These are phyloP conservation scores for Epichloe glyceriae DNA, from an alignment of 2,329 filamentous ascomycete species.

Conservation along the genomic window DNA sequence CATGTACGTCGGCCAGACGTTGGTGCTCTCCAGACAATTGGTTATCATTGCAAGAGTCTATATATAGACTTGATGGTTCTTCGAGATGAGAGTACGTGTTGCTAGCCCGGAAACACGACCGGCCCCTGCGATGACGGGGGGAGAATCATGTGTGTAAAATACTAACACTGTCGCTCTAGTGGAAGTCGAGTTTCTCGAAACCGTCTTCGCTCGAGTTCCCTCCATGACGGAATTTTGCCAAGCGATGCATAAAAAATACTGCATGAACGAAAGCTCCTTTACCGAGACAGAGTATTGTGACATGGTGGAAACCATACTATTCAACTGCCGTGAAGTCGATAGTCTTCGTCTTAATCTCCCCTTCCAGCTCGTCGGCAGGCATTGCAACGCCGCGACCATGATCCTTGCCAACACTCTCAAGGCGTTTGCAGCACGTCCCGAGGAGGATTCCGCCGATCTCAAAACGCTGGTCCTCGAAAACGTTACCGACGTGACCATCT, in stretches of 20 bases:
- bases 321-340: slow-evolving; percentile 30
- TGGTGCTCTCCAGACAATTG: slow-evolving; percentile 32
- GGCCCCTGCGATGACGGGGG: background rate
- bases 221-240: slow-evolving; percentile 32
- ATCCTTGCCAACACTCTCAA: slow-evolving; percentile 40
- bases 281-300: slow-evolving; percentile 34
- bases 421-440: slow-evolving; percentile 30
- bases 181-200: slow-evolving; percentile 34
- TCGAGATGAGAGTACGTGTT: slow-evolving; percentile 33
- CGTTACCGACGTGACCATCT: slow-evolving; percentile 33
- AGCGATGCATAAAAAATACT: slow-evolving; percentile 31
- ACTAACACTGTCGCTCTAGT: slow-evolving; percentile 20
- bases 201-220: slow-evolving; percentile 32
- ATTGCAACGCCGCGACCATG: slow-evolving; percentile 34
- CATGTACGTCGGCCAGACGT: slow-evolving; percentile 20
- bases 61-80: slow-evolving; percentile 41
- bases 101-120: background rate
- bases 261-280: slow-evolving; percentile 35
- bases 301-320: slow-evolving; percentile 28
- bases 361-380: slow-evolving; percentile 34
- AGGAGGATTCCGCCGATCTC: slow-evolving; percentile 29
- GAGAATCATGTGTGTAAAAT: background rate
- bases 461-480: slow-evolving; percentile 37
- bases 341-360: slow-evolving; percentile 38
- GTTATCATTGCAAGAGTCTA: slow-evolving; percentile 33